phyloP scores from a whole-genome alignment of 2,329 filamentous ascomycete species.

The Verticillium longisporum region DNA sequence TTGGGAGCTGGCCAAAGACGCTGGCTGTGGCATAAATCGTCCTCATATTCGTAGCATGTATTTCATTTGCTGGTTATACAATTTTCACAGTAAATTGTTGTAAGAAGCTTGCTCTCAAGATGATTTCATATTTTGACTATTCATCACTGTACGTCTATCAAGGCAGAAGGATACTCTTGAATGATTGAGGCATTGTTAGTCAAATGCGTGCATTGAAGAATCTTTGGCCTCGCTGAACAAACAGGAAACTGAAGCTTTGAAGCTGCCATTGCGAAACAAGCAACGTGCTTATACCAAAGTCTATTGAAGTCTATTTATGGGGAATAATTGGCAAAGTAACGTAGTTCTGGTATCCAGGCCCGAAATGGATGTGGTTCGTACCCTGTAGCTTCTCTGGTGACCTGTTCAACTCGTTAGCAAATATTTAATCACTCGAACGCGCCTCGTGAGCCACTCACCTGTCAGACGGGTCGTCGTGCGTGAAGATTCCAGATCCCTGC shows the following conservation, averaged over 20 bases:
- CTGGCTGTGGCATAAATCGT: not conserved
- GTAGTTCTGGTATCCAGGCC: slow-evolving; percentile 40
- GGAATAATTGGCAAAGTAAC: slow-evolving; percentile 47
- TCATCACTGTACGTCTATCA: too few relatives aligned
- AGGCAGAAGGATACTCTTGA: too few relatives aligned
- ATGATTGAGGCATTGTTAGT: too few relatives aligned
- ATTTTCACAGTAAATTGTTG: not conserved
- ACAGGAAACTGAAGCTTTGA: too few relatives aligned
- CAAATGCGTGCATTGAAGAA: too few relatives aligned
- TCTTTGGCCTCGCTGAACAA: too few relatives aligned
- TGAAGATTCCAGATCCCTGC: slow-evolving; percentile 51
- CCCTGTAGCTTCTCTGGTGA: slow-evolving; percentile 32
- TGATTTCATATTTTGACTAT: too few relatives aligned
- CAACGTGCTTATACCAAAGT: not conserved
- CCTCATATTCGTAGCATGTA: not conserved
- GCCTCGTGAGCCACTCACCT: slow-evolving; percentile 31
- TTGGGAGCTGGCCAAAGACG: slow-evolving; percentile 29
- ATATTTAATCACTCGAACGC: slow-evolving; percentile 7
- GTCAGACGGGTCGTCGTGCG: slow-evolving; percentile 42
- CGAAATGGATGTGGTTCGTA: slow-evolving; percentile 46
- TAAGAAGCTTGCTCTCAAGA: too few relatives aligned
- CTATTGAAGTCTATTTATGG: not conserved
- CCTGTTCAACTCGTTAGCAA: slow-evolving; percentile 39
- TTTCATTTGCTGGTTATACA: not conserved
- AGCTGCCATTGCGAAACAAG: too few relatives aligned